Evolutionary conservation across 345 rosid species (phyloP).

Genomic region (Eucalyptus microcorys): DNA sequence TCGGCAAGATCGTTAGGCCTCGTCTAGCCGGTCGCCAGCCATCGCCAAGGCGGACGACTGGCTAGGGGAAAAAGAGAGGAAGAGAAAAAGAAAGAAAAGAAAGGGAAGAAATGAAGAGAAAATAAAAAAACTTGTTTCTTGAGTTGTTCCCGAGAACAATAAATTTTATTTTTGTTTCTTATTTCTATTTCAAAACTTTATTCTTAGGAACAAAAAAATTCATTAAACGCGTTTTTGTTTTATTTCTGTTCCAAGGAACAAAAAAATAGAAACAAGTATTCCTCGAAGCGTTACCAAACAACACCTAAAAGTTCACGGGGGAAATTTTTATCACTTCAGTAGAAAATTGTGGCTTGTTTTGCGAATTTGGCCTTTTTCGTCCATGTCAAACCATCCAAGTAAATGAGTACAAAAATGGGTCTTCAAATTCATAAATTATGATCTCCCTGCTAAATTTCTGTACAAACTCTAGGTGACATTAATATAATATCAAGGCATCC

Average conservation of each 20-base stretch:
- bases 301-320: not conserved
- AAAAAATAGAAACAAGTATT: no score
- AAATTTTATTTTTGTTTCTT: no score
- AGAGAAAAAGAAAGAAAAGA: no score
- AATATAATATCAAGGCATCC: not conserved
- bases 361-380: not conserved
- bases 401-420: not conserved
- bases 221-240: fast-evolving
- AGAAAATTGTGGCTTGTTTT: not conserved
- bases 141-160: fast-evolving
- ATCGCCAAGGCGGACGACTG: fast-evolving
- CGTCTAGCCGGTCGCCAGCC: fast-evolving
- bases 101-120: no score
- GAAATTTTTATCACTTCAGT: not conserved
- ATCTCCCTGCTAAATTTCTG: not conserved
- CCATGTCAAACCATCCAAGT: not conserved
- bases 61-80: no score
- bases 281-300: fast-evolving
- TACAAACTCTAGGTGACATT: not conserved
- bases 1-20: fast-evolving
- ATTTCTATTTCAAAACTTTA: no score
- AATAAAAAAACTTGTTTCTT: no score
- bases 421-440: not conserved
- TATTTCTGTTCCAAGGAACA: fast-evolving
- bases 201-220: no score